phyloP scores from a whole-genome alignment of 345 rosid species.

The Rhodamnia argentea region DNA sequence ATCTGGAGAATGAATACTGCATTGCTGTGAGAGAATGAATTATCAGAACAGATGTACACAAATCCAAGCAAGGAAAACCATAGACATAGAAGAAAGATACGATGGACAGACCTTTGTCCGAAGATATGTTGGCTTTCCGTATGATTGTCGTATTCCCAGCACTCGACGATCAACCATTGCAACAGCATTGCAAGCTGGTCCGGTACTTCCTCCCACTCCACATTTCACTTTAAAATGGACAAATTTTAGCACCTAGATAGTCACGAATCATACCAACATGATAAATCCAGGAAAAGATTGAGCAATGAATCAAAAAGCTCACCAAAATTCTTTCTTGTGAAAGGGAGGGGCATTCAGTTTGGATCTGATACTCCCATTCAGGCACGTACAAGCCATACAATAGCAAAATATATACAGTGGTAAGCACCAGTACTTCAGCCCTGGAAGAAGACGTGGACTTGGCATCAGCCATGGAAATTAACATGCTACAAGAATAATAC shows the following conservation, averaged over 20 bases:
- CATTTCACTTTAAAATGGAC: slow-evolving; percentile 58
- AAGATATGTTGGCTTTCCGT: slow-evolving; percentile 52
- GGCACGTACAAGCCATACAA: slow-evolving; percentile 67
- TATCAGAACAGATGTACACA: background rate
- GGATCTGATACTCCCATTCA: slow-evolving; percentile 66
- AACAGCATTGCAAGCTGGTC: slow-evolving; percentile 78
- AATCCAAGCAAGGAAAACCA: background rate
- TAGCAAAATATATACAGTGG: slow-evolving; percentile 33
- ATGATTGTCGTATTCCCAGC: slow-evolving; percentile 62
- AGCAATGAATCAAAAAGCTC: slow-evolving; percentile 5
- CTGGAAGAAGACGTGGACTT: slow-evolving; percentile 21
- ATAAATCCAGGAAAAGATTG: background rate
- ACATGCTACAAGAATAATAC: background rate
- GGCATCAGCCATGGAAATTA: background rate
- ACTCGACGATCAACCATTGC: slow-evolving; percentile 76
- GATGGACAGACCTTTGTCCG: slow-evolving; percentile 40
- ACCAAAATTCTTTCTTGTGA: slow-evolving; percentile 33
- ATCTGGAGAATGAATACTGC: slow-evolving; percentile 69
- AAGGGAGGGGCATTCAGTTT: slow-evolving; percentile 29
- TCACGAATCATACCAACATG: background rate
- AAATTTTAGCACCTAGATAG: background rate
- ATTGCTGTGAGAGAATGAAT: slow-evolving; percentile 29
- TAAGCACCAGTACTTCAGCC: slow-evolving; percentile 36
- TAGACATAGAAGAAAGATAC: background rate
- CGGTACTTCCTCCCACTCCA: slow-evolving; percentile 60